Evolutionary conservation across 2,329 filamentous ascomycete genomes (phyloP), one percentile per base, ranked within the genome.

Genomic region (Colletotrichum magnum): DNA sequence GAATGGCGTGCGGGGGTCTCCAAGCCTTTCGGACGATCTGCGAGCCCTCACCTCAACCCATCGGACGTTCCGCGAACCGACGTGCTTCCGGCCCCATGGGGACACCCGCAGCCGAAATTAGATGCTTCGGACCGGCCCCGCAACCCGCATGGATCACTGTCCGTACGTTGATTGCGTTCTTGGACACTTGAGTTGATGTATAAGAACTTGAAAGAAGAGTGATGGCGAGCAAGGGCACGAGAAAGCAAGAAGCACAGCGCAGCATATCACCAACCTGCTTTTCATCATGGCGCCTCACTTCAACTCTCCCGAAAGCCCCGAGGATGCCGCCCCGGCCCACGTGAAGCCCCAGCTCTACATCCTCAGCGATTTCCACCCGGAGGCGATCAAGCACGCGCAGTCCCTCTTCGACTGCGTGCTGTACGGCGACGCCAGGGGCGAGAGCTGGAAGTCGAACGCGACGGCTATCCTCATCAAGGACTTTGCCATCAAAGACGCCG

Each of bases 361-460:
- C 9, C 73, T 82, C n/a, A 77, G 80, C 63, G 69, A 69, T 6
- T 79, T 79, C 45, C 79, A 79, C 62, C 75, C 75, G 1, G 53
- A 72, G 26, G 80, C 80, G 1, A 71, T 76, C n/a, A 71, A 72
- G 28, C 75, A 78, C 60, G 77, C 77, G 2, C 76, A 78, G 58
- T 72, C 68, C 1, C 66, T 80, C 2, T 83, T 82, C 74, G 74
- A 82, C 47, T 74, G 76, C 10, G 73, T 83, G 41, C 74, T 76
- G 1, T 77, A 76, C 3, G 71, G 68, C 18, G 78, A 82, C 39
- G 72, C 76, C 6, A 73, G 75, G 16, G 72, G 77, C 56, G 47
- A 73, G 4, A 71, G 78, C 24, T 83, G 80, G 81, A 74, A 76
- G 5, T 54, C 76, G 21, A 75, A 80, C 13, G 82, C 81, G 0